Evolutionary conservation across 208 protist genomes (phyloP), one percentile per base, ranked within the genome.

Genomic region (Willaertia magna): DNA sequence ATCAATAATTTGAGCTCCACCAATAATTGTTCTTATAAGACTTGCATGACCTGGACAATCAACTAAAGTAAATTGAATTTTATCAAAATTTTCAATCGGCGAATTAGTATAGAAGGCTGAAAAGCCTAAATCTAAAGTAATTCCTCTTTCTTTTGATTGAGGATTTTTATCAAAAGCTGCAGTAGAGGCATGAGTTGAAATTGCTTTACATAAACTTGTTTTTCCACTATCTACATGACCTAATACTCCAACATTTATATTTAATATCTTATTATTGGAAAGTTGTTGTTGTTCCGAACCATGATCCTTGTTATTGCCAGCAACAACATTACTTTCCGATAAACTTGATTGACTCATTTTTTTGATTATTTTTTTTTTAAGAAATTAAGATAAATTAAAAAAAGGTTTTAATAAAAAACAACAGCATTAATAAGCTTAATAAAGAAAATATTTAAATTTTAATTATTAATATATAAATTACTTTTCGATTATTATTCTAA

Each of bases 11-110:
- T 98, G 96, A 40, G 97, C 96, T 6, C 97, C 97, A 40, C 86
- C 85, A 51, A 99, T 95, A n/a, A 99, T 94, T 4, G 97, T 99
- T 39, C 93, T 91, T 81, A 99, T 99, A 39, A 99, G 93, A 6
- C 96, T 98, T 14, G 97, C 97, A 88, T 99, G 98, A 6, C 97
- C 98, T 26, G 98, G 98, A 89, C 98, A 99, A 87, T 99, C 98
- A 0, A 99, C 98, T 9, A 99, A 90, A 22, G 97, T 99, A 87
- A 94, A 96, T 85, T 96, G 93, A 76, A 97, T 42, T 40, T 4
- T 78, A 85, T 93, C 90, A 42, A 95, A 82, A 22, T 88, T 79
- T 4, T 89, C 74, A 76, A 46, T 61, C 84, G 74, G 34, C 0
- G 67, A 22, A 44, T 89, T 83, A 11, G 26, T 34, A 34, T 89